These are phyloP conservation scores for Diaporthe nobilis DNA, from an alignment of 2,329 filamentous ascomycete species.

Conservation along the genomic window DNA sequence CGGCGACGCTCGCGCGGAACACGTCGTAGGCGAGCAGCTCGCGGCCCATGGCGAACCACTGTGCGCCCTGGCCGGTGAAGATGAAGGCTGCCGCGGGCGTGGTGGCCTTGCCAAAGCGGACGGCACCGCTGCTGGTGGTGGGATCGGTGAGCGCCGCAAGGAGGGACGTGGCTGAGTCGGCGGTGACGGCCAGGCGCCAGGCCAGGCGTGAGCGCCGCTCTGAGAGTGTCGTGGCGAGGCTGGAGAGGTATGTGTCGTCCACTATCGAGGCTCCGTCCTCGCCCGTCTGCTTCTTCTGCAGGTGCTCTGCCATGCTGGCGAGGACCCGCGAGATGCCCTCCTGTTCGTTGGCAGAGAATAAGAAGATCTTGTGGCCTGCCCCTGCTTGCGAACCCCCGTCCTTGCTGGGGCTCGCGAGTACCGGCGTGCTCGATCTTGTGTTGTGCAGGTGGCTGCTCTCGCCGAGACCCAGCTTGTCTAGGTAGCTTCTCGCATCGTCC, in stretches of 20 bases:
- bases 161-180: slow-evolving; percentile 33
- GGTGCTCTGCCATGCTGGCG: slow-evolving; percentile 26
- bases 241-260: slow-evolving; percentile 34
- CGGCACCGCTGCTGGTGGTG: slow-evolving; percentile 15
- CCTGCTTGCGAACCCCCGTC: background rate
- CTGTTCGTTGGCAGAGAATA: slow-evolving; percentile 35
- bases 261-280: background rate
- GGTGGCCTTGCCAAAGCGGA: slow-evolving; percentile 31
- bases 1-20: slow-evolving; percentile 41
- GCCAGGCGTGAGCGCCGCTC: slow-evolving; percentile 36
- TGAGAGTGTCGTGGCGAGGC: slow-evolving; percentile 37
- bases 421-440: slow-evolving; percentile 15
- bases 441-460: slow-evolving; percentile 7
- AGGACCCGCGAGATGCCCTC: slow-evolving; percentile 36
- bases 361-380: slow-evolving; percentile 34
- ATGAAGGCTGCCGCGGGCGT: slow-evolving; percentile 44
- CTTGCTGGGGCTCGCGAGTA: background rate
- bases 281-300: slow-evolving; percentile 33
- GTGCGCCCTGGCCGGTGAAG: slow-evolving; percentile 54
- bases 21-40: slow-evolving; percentile 45
- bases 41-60: slow-evolving; percentile 49
- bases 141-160: slow-evolving; percentile 23
- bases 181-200: slow-evolving; percentile 37
- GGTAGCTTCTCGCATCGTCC: slow-evolving; percentile 43
- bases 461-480: slow-evolving; percentile 21